Evolutionary conservation across 441 rosid species (phyloP).

Genomic region (Kokia cookei): DNA sequence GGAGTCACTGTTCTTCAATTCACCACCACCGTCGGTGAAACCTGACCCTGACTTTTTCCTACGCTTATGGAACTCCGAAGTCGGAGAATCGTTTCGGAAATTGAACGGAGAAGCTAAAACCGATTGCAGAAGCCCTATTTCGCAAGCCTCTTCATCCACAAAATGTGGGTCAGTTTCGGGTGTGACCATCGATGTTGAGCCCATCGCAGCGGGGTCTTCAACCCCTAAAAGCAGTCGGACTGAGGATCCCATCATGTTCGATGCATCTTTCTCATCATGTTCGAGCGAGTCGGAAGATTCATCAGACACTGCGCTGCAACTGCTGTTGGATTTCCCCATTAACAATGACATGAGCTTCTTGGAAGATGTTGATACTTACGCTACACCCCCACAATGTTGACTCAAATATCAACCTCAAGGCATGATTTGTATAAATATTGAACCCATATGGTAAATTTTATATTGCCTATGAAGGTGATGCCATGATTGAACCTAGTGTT

Average conservation of each 20-base stretch:
- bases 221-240: constrained; percentile 19
- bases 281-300: constrained; percentile 52
- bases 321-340: constrained; percentile 79
- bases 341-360: constrained; percentile 89
- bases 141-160: constrained; percentile 32
- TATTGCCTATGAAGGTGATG: background rate
- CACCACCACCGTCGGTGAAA: constrained; percentile 8
- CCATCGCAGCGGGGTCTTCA: constrained; percentile 20
- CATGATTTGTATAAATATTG: background rate
- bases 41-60: constrained; percentile 43
- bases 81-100: constrained; percentile 58
- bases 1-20: constrained; percentile 38
- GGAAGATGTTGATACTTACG: constrained; percentile 26
- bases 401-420: background rate
- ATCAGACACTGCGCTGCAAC: constrained; percentile 64
- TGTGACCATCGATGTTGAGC: constrained; percentile 25
- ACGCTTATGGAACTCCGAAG: constrained; percentile 63
- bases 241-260: constrained; percentile 16
- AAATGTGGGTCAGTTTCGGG: constrained; percentile 47
- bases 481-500: background rate
- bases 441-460: background rate
- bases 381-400: constrained; percentile 4
- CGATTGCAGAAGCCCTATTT: constrained; percentile 21
- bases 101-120: constrained; percentile 16
- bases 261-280: constrained; percentile 43